Conservation (phyloP, 1,284 basidiomycete genomes). For the Cystobasidium slooffiae region DNA sequence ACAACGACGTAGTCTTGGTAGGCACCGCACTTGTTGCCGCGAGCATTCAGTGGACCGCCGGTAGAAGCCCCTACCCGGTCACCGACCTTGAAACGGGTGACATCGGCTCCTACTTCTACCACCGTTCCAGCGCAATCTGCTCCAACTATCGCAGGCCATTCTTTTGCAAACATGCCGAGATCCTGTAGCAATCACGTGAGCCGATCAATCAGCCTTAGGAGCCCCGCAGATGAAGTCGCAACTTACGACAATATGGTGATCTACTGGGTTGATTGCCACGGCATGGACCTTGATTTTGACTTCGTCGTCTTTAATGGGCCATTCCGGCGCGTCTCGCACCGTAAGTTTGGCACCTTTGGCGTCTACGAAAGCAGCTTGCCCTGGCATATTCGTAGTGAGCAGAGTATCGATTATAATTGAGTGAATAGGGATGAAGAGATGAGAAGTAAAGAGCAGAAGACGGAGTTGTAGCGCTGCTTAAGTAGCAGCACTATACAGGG, state of each 20-base stretch:
- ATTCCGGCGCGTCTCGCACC: neutral
- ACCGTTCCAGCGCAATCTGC: slow-evolving; percentile 58
- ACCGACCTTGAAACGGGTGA: neutral
- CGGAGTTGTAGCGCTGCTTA: too few relatives aligned
- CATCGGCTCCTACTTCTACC: neutral
- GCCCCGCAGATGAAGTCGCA: too few relatives aligned
- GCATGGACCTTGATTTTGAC: slow-evolving; percentile 35
- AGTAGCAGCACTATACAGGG: too few relatives aligned
- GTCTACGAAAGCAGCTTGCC: slow-evolving; percentile 2
- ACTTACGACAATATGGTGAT: neutral
- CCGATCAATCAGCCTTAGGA: too few relatives aligned
- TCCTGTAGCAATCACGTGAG: neutral
- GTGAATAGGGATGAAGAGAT: too few relatives aligned
- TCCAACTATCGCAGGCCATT: slow-evolving; percentile 60
- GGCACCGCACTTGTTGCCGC: slow-evolving; percentile 21
- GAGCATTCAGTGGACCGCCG: neutral
- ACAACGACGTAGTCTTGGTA: slow-evolving; percentile 45
- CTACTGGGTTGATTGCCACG: slow-evolving; percentile 49
- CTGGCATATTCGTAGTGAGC: neutral
- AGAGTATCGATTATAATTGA: neutral
- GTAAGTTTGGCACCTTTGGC: neutral
- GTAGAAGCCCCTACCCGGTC: neutral
- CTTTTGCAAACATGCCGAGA: neutral
- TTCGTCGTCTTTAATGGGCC: neutral
- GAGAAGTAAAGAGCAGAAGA: too few relatives aligned